Base-by-base conservation (phyloP, 768 basidiomycete species). In the Suillus weaverae region DNA sequence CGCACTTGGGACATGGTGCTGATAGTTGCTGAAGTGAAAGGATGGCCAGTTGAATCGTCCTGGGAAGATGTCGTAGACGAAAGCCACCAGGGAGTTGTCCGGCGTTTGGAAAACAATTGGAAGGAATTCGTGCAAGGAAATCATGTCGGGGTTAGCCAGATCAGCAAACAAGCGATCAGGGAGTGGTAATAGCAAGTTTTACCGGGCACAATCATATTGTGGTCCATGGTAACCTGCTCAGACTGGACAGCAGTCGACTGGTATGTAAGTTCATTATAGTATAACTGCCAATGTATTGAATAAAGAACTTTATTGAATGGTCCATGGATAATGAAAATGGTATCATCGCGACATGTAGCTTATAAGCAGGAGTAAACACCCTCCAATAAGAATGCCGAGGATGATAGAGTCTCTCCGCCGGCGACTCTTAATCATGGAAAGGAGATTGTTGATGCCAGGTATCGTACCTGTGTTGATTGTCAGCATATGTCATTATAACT, bases 361-460 rank as follows among this genome's bases (percentile, higher is more conserved):
- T 62, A 89, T 69, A 4, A 91, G 71, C 20, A 84, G 71, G 46
- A 99, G 80, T 48, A 88, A 81, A 75, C 94, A 94, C 32, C 92
- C 73, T n/a, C 92, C 95, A 70, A 96, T 90, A n/a, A 97, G 81
- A 63, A 88, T 79, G 10, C 95, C 96, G 75, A 99, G 76, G 69
- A 98, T 94, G 67, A 98, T 83, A 3, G 93, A 86, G 76, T 99
- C 97, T 72, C 95, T 81, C 65, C 96, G 83, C 70, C 97, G 85
- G 53, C 97, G 85, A 16, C 93, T 89, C 74, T 92, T 92, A 75
- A 99, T 98, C 93, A 99, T 95, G 2, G 84, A 84, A 41, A 99
- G 80, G 50, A 99, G 77, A 65, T 90, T 92, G 78, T 94, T 95
- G 69, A 99, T 89, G 2, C 97, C 96, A n/a, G 97, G 97, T 76